Conservation (phyloP, 768 basidiomycete species). For the Pleurotus platypus region DNA sequence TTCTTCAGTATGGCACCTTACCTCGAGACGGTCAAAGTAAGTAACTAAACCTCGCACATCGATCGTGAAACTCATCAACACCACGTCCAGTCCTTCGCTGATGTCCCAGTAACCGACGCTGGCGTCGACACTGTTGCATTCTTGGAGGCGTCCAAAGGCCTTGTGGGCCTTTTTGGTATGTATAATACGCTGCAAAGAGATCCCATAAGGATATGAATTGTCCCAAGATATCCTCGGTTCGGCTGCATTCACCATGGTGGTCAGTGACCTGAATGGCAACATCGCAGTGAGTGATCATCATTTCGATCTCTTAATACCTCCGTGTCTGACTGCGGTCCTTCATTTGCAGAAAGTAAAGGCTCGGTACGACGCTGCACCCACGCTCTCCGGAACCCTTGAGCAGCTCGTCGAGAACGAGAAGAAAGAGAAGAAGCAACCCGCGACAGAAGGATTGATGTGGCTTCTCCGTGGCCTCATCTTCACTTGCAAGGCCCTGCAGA, state of each 20-base stretch:
- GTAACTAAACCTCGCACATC: slow-evolving; percentile 9
- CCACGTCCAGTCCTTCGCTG: slow-evolving; percentile 78
- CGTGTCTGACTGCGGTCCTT: no score
- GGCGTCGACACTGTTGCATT: slow-evolving; percentile 89
- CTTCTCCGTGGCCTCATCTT: slow-evolving; percentile 88
- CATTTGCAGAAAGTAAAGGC: slow-evolving; percentile 72
- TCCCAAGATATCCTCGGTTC: slow-evolving; percentile 78
- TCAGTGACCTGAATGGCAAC: slow-evolving; percentile 87
- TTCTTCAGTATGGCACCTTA: slow-evolving; percentile 64
- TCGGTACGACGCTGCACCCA: slow-evolving; percentile 67
- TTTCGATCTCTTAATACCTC: no score
- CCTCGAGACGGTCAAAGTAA: slow-evolving; percentile 65
- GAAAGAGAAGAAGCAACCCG: slow-evolving; percentile 78
- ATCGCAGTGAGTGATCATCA: slow-evolving; percentile 59
- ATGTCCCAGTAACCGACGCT: slow-evolving; percentile 80
- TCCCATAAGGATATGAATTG: not conserved
- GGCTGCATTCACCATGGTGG: slow-evolving; percentile 78
- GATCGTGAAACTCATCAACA: not conserved
- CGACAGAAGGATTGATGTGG: slow-evolving; percentile 94
- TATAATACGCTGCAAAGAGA: not conserved
- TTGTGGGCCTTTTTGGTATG: slow-evolving; percentile 87
- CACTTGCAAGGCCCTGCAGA: slow-evolving; percentile 77
- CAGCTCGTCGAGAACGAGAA: slow-evolving; percentile 81
- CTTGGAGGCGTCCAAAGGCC: slow-evolving; percentile 83
- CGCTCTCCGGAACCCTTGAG: slow-evolving; percentile 75